Base-by-base conservation (phyloP, 2,329 filamentous ascomycete genomes). In the Penicillium sp. region DNA sequence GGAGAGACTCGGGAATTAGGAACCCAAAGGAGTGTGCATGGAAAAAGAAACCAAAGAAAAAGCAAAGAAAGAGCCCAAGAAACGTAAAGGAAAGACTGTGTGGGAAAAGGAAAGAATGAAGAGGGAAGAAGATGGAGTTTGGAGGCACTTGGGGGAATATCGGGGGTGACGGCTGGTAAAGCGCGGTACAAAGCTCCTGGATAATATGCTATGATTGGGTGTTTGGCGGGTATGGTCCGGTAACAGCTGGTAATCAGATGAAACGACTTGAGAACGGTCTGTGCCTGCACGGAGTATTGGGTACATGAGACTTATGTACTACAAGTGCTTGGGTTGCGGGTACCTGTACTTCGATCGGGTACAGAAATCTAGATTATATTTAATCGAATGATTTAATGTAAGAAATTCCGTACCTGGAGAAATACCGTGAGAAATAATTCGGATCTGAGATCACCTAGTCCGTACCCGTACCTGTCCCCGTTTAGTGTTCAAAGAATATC, bases 1-100 rank as follows among this genome's bases (percentile, higher is more conserved):
- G 59, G 61, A 69, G 60, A 60, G 63, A 64, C 57, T 57, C 51
- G 52, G 51, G 50, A 48, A 54, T 47, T 55, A 55, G 52, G 44
- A 49, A 62, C 58, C 52, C 58, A 61, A 60, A 62, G 58, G 58
- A 60, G 46, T 60, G 53, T 53, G 51, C 14, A 54, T 39, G 34
- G 43, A 55, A 57, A 59, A 57, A 56, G 51, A 51, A 53, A 58
- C 49, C 59, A 60, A 51, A 58, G 60, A 59, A 52, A 60, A 55
- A 59, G 46, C 57, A 58, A 55, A 56, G 53, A 61, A 58, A 55
- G 44, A 58, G 51, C 44, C 3, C 18, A 58, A 57, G 61, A 56
- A 60, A 56, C 42, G 59, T 53, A 41, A 59, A 59, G 56, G 43
- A 57, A 57, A 51, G 47, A 60, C 60, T 40, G 50, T 32, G 48